These are phyloP conservation scores for Rhodosporidiobolus odoratus DNA, from an alignment of 768 basidiomycete genomes.

Conservation along the genomic window DNA sequence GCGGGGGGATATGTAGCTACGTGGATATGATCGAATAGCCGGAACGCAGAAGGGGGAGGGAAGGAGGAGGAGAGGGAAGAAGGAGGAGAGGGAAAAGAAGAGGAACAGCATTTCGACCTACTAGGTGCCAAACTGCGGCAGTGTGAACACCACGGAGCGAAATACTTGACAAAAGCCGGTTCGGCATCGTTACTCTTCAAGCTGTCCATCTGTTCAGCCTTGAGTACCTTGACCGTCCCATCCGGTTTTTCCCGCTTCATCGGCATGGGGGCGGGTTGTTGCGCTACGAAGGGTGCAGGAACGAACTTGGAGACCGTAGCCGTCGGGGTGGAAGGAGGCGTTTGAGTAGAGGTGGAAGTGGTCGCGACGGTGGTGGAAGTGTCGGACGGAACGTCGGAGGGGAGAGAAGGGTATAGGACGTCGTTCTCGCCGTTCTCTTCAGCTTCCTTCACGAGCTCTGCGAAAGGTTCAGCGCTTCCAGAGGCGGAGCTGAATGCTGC, in stretches of 20 bases:
- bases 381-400: too few relatives aligned
- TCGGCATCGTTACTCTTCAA: constrained; percentile 46
- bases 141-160: constrained; percentile 93
- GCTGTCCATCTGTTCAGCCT: background rate
- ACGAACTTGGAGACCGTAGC: background rate
- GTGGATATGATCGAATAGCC: background rate
- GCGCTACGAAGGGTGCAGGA: constrained; percentile 10
- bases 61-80: background rate
- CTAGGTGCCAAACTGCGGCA: constrained; percentile 84
- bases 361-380: too few relatives aligned
- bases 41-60: background rate
- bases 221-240: constrained; percentile 14
- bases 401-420: background rate
- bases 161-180: constrained; percentile 70
- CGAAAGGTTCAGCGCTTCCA: background rate
- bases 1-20: too few relatives aligned
- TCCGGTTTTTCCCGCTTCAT: constrained; percentile 6
- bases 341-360: background rate
- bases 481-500: background rate
- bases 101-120: constrained; percentile 42
- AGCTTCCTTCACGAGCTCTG: background rate
- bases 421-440: constrained; percentile 1
- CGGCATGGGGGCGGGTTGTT: constrained; percentile 8
- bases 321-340: background rate
- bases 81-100: background rate